Evolutionary conservation across 75 land plant genomes (phyloP).

Genomic region (Adiantum capillusveneris): DNA sequence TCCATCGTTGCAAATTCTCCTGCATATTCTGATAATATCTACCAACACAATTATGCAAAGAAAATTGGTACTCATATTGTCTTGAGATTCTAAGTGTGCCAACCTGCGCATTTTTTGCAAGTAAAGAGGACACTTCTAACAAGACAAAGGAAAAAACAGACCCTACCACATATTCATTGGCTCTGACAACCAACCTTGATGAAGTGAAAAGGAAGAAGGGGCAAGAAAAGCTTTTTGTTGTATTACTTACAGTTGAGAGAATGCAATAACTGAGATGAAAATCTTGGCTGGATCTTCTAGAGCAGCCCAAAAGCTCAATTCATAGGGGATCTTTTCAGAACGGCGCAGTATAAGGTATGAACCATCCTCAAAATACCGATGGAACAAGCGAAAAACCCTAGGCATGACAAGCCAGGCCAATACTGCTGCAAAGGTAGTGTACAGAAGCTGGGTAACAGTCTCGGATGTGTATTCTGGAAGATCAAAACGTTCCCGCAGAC

Average conservation of each 20-base stretch:
- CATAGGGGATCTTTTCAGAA: conserved; percentile 45
- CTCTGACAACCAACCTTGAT: no score
- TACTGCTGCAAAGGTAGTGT: conserved; percentile 21
- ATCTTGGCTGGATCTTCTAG: conserved; percentile 75
- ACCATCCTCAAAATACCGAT: conserved; percentile 47
- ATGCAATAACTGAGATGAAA: conserved; percentile 66
- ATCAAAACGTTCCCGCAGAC: not conserved
- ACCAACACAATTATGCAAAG: no score
- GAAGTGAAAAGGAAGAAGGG: no score
- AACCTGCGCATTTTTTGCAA: no score
- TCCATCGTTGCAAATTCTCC: no score
- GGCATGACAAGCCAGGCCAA: conserved; percentile 90
- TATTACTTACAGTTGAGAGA: conserved; percentile 67
- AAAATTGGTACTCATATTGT: no score
- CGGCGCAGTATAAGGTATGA: conserved; percentile 35
- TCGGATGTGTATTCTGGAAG: not conserved
- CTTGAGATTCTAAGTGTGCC: no score
- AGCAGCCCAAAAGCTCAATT: conserved; percentile 82
- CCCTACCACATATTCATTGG: no score
- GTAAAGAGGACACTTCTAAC: no score
- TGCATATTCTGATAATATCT: no score
- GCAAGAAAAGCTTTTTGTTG: no score
- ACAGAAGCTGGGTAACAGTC: not conserved
- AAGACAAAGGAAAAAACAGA: no score
- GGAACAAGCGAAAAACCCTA: conserved; percentile 58